phyloP scores from a whole-genome alignment of 495 filamentous ascomycete species.

The Sordaria brevicollis region DNA sequence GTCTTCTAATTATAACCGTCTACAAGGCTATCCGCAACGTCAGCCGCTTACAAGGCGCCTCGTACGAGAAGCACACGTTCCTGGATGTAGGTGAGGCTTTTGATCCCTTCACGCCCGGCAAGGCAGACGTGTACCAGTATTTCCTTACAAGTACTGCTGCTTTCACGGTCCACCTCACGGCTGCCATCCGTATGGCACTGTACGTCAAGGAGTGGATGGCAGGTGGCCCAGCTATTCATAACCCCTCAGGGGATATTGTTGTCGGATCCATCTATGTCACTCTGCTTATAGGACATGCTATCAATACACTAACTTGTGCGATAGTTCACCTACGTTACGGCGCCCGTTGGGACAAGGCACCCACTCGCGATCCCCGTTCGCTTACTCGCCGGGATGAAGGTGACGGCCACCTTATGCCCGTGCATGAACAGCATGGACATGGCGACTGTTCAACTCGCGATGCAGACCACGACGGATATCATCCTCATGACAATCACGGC shows the following conservation, averaged over 20 bases:
- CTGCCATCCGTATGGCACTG: neutral
- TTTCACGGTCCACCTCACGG: neutral
- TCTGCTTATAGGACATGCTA: neutral
- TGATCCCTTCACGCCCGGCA: neutral
- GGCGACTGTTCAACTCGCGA: neutral
- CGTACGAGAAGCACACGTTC: neutral
- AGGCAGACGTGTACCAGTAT: neutral
- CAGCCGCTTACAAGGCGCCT: neutral
- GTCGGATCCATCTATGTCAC: neutral
- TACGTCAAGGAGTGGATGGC: neutral
- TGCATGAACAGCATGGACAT: neutral
- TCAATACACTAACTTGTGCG: neutral
- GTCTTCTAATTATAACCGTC: neutral
- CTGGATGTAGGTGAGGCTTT: neutral
- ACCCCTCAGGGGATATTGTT: neutral
- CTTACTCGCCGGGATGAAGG: neutral
- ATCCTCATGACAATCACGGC: neutral
- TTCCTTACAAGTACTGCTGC: neutral
- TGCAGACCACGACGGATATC: neutral
- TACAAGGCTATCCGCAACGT: neutral
- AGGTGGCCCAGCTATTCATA: neutral
- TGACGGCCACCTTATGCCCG: neutral
- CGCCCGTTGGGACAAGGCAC: neutral
- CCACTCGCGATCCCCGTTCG: neutral
- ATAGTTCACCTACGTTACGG: neutral